These are phyloP conservation scores for Scheffersomyces spartinae DNA, from an alignment of 805 yeast species.

Conservation along the genomic window DNA sequence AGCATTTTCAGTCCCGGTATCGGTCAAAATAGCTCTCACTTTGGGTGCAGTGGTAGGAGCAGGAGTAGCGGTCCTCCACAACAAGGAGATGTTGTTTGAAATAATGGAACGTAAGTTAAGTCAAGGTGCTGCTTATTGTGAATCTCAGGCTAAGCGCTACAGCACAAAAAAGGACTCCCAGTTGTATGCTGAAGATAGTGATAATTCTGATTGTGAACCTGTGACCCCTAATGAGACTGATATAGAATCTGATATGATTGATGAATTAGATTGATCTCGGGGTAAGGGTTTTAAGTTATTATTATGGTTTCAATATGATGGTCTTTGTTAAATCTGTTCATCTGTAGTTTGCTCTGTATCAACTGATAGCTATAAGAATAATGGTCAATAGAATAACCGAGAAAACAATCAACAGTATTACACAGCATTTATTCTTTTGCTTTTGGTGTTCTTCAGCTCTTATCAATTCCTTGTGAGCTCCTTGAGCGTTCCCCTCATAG, in stretches of 20 bases:
- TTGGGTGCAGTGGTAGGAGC: constrained; percentile 24
- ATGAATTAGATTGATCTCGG: constrained; percentile 4
- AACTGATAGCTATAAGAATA: constrained; percentile 18
- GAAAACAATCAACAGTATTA: constrained; percentile 47
- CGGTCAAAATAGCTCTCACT: constrained; percentile 20
- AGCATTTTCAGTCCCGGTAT: constrained; percentile 17
- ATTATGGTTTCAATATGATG: not conserved
- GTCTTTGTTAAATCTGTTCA: not conserved
- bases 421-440: constrained; percentile 56
- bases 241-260: constrained; percentile 5
- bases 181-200: constrained; percentile 1
- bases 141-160: no score
- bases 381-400: constrained; percentile 48
- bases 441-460: constrained; percentile 72
- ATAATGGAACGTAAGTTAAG: constrained; percentile 16
- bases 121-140: constrained; percentile 19
- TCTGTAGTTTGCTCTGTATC: constrained; percentile 5
- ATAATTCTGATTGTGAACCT: constrained; percentile 7
- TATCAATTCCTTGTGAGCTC: constrained; percentile 57
- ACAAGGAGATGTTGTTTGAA: constrained; percentile 18
- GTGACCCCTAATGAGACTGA: constrained; percentile 10
- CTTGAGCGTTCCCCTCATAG: constrained; percentile 51
- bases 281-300: constrained; percentile 1
- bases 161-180: constrained; percentile 5
- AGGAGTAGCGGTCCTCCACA: constrained; percentile 17